These are phyloP conservation scores for Turritis glabra DNA, from an alignment of 345 rosid genomes.

Conservation along the genomic window DNA sequence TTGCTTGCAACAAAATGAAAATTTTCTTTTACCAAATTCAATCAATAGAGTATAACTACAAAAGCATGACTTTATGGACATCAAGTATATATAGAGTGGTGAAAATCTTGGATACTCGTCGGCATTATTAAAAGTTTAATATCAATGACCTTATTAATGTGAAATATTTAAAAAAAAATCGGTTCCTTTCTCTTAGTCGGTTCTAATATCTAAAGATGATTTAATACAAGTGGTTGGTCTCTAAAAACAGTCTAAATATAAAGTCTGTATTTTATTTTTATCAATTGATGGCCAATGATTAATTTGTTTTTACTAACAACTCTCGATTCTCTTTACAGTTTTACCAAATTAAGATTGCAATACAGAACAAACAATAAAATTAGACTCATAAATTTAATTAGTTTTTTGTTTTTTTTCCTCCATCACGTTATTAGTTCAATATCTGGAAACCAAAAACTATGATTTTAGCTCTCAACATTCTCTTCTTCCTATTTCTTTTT, in stretches of 20 bases:
- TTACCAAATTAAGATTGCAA: slow-evolving; percentile 29
- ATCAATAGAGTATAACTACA: too few relatives aligned
- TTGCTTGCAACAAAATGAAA: too few relatives aligned
- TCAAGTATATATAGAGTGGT: too few relatives aligned
- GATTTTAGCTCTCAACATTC: slow-evolving; percentile 32
- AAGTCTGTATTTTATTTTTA: neutral
- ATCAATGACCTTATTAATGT: too few relatives aligned
- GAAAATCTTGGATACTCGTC: too few relatives aligned
- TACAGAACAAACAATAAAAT: slow-evolving; percentile 11
- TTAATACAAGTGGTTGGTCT: neutral
- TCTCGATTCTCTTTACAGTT: slow-evolving; percentile 8
- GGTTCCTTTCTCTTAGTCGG: too few relatives aligned
- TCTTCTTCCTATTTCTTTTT: neutral
- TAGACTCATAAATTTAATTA: neutral
- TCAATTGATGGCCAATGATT: slow-evolving; percentile 9
- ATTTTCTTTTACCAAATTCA: too few relatives aligned
- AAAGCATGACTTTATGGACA: too few relatives aligned
- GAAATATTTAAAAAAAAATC: too few relatives aligned
- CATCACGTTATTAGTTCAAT: slow-evolving; percentile 29
- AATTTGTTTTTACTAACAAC: slow-evolving; percentile 16
- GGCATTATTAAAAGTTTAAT: too few relatives aligned
- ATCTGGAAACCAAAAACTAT: slow-evolving; percentile 2
- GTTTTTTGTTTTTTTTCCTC: slow-evolving; percentile 1
- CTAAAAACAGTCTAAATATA: slow-evolving; percentile 18
- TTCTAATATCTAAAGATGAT: neutral